Evolutionary conservation across 192 early-diverging fungal species (phyloP).

Genomic region (Entomortierella lignicola): DNA sequence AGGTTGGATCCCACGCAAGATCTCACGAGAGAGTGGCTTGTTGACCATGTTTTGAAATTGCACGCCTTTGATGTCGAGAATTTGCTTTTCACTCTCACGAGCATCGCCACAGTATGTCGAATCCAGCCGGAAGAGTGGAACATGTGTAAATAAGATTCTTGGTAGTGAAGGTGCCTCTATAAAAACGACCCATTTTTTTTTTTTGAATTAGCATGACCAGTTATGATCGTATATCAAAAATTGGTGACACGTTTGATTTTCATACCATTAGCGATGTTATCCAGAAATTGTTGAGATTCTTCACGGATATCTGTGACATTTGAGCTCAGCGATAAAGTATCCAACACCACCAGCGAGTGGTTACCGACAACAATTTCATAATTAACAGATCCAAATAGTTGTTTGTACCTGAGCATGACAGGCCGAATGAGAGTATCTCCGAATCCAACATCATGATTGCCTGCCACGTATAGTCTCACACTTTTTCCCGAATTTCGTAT

Average conservation of each 20-base stretch:
- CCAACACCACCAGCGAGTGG: constrained; percentile 78
- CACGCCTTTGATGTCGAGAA: constrained; percentile 75
- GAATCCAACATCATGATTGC: constrained; percentile 96
- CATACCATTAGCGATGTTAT: constrained; percentile 53
- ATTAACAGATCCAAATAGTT: constrained; percentile 66
- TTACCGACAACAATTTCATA: constrained; percentile 63
- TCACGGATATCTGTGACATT: constrained; percentile 52
- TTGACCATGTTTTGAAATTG: constrained; percentile 92
- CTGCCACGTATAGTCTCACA: constrained; percentile 75
- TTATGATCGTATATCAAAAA: too few relatives aligned
- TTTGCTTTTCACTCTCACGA: constrained; percentile 59
- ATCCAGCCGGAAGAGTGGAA: constrained; percentile 82
- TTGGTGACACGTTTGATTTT: too few relatives aligned
- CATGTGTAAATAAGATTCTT: constrained; percentile 85
- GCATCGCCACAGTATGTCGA: constrained; percentile 76
- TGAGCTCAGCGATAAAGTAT: constrained; percentile 79
- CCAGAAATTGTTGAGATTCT: constrained; percentile 64
- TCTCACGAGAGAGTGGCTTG: constrained; percentile 60
- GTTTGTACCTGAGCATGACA: constrained; percentile 60
- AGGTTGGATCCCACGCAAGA: constrained; percentile 74
- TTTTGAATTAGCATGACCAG: too few relatives aligned
- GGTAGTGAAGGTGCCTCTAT: constrained; percentile 48
- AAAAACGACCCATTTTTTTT: too few relatives aligned
- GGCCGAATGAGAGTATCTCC: constrained; percentile 63
- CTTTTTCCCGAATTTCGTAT: constrained; percentile 32